These are phyloP conservation scores for Adansonia rubrostipa DNA, from an alignment of 441 rosid genomes.

Conservation along the genomic window DNA sequence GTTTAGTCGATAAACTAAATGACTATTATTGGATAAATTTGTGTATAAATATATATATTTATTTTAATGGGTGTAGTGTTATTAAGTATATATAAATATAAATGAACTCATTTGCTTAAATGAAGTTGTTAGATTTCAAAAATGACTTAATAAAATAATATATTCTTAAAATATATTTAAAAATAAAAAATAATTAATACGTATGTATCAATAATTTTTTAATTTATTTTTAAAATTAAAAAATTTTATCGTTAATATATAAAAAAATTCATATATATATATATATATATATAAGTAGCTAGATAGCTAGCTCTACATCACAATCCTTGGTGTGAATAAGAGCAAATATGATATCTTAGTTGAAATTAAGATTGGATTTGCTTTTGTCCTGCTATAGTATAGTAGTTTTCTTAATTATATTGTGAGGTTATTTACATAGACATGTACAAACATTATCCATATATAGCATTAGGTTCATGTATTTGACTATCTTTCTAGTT, in stretches of 20 bases:
- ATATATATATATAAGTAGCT: background rate
- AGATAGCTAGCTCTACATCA: background rate
- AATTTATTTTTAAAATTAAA: no score
- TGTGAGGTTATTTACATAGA: background rate
- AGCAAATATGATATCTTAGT: background rate
- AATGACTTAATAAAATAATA: no score
- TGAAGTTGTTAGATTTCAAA: background rate
- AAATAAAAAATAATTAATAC: no score
- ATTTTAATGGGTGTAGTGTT: background rate
- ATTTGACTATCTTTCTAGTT: no score
- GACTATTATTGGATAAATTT: background rate
- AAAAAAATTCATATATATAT: background rate
- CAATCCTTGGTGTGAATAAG: background rate
- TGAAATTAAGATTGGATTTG: constrained; percentile 23
- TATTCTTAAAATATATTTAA: no score
- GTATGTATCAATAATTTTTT: no score
- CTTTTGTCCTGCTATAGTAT: background rate
- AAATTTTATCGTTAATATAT: no score
- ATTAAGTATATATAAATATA: no score
- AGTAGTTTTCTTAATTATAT: background rate
- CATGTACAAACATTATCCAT: no score
- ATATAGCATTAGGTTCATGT: background rate
- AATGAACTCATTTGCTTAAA: no score
- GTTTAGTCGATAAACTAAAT: background rate
- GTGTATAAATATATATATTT: background rate